phyloP scores from a whole-genome alignment of 139 green algal species.

The Chlorella sorokiniana region DNA sequence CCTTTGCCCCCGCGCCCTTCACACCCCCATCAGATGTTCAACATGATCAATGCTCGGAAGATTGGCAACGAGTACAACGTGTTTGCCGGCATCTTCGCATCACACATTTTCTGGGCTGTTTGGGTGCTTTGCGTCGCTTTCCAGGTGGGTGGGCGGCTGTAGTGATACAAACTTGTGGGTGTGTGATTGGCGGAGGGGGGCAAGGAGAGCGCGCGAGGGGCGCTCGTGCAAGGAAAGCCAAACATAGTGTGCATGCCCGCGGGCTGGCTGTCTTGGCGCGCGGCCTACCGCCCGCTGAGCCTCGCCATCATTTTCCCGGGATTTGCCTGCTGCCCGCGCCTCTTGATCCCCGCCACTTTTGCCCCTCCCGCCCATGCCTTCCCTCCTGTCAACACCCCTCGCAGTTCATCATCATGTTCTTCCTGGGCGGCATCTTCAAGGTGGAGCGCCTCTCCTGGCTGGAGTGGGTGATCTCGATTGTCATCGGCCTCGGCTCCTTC shows the following conservation, averaged over 20 bases:
- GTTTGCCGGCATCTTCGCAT: slow-evolving; percentile 74
- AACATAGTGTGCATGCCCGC: too few relatives aligned
- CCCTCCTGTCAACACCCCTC: not conserved
- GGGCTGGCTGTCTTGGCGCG: too few relatives aligned
- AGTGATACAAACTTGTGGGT: too few relatives aligned
- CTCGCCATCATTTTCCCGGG: too few relatives aligned
- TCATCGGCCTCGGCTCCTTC: slow-evolving; percentile 63
- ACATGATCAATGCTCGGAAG: slow-evolving; percentile 88
- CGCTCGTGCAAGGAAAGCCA: too few relatives aligned
- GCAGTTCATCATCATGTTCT: slow-evolving; percentile 76
- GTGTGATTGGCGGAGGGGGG: too few relatives aligned
- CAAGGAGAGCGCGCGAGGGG: too few relatives aligned
- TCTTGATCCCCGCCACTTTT: too few relatives aligned
- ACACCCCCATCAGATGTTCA: slow-evolving; percentile 90
- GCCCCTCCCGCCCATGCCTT: not conserved
- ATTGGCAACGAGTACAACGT: slow-evolving; percentile 90
- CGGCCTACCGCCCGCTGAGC: too few relatives aligned
- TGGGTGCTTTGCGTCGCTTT: slow-evolving; percentile 72
- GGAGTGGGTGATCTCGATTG: slow-evolving; percentile 72
- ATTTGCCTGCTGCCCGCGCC: too few relatives aligned
- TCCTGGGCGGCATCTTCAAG: slow-evolving; percentile 78
- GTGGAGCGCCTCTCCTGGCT: slow-evolving; percentile 42
- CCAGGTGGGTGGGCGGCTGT: slow-evolving; percentile 55
- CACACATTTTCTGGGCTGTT: slow-evolving; percentile 79
- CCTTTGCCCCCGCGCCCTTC: too few relatives aligned